Evolutionary conservation across 1,139 yeast genomes (phyloP).

Genomic region (Candida sp.): DNA sequence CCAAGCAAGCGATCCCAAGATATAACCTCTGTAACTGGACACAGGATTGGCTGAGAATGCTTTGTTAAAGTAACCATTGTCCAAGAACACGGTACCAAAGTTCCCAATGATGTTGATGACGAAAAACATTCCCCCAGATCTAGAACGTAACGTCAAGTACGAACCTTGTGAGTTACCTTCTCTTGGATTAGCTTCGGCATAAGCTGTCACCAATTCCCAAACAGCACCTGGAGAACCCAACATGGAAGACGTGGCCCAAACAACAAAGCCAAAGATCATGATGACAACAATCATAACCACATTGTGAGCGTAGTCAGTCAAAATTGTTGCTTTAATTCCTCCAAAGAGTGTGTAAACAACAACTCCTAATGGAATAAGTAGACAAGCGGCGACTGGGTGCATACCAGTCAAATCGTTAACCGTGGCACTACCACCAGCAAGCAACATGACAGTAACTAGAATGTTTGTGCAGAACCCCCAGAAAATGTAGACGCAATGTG

Average conservation of each 20-base stretch:
- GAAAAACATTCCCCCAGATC: conserved; percentile 80
- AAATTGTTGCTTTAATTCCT: conserved; percentile 88
- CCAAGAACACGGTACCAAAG: conserved; percentile 88
- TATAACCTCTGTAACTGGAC: conserved; percentile 89
- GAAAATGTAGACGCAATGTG: conserved; percentile 72
- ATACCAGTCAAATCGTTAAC: conserved; percentile 81
- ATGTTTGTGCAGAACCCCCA: conserved; percentile 89
- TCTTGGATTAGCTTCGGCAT: conserved; percentile 63
- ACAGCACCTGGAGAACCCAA: conserved; percentile 85
- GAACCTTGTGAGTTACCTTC: conserved; percentile 80
- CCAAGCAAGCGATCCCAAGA: conserved; percentile 92
- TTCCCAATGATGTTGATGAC: conserved; percentile 86
- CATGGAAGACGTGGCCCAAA: conserved; percentile 61
- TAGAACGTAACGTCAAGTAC: conserved; percentile 79
- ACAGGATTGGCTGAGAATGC: conserved; percentile 89
- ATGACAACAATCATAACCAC: conserved; percentile 63
- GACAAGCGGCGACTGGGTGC: conserved; percentile 81
- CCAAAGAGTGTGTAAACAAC: conserved; percentile 85
- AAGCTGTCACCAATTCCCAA: conserved; percentile 67
- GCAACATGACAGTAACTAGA: conserved; percentile 84
- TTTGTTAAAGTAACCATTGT: conserved; percentile 90
- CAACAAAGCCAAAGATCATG: conserved; percentile 63
- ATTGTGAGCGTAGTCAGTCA: conserved; percentile 86
- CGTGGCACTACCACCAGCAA: conserved; percentile 87
- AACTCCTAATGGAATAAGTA: conserved; percentile 83